Percentiles rank a stretch among this genome's conserved stretches.
Evolutionary conservation across 1,284 basidiomycete genomes (phyloP).

Genomic region (Rhodotorula sp.): DNA sequence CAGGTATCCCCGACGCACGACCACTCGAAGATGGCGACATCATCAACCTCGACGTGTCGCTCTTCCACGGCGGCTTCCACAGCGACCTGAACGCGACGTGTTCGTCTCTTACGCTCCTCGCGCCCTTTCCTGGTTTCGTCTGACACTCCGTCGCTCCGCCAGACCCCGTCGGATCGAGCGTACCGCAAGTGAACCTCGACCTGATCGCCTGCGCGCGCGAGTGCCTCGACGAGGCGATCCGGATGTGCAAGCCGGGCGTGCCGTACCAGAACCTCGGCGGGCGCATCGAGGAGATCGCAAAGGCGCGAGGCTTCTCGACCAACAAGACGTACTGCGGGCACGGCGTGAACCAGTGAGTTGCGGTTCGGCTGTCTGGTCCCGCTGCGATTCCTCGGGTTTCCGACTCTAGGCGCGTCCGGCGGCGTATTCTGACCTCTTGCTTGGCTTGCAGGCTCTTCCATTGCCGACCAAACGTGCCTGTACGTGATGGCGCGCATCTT

Average conservation of each 20-base stretch:
- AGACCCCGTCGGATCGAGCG: conserved; percentile 33
- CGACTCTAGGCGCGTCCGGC: conserved; percentile 15
- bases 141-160: neutral
- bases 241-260: conserved; percentile 45
- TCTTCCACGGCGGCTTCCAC: conserved; percentile 75
- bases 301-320: conserved; percentile 74
- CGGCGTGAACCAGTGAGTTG: conserved; percentile 67
- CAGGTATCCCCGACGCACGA: conserved; percentile 84
- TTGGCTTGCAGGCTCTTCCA: conserved; percentile 5
- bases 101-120: neutral
- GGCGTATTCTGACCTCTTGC: neutral
- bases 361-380: too few relatives aligned
- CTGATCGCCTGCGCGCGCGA: conserved; percentile 78
- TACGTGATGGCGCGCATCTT: neutral
- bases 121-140: neutral
- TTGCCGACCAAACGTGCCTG: conserved; percentile 49
- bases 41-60: conserved; percentile 73
- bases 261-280: conserved; percentile 55
- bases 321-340: conserved; percentile 80
- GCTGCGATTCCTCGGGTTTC: conserved; percentile 57
- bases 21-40: conserved; percentile 88
- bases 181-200: conserved; percentile 63
- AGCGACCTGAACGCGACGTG: conserved; percentile 75
- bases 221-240: conserved; percentile 75
- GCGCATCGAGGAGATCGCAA: conserved; percentile 72